Base-by-base conservation (phyloP, 2,329 filamentous ascomycete species). In the Gaeumannomyces sp. region DNA sequence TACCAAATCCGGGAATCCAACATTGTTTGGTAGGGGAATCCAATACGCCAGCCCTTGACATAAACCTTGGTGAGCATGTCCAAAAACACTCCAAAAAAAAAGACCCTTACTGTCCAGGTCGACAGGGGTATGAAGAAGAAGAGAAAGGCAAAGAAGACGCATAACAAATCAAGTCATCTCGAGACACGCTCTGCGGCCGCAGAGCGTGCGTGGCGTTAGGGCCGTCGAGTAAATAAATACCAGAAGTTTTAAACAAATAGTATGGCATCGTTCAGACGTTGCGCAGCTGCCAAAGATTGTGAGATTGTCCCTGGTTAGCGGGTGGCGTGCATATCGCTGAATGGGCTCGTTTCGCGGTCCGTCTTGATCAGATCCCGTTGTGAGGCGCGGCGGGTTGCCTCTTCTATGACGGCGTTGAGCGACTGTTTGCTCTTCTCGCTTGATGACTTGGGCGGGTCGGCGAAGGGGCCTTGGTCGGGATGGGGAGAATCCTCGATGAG, bases 261-360 rank as follows among this genome's bases (percentile, higher is more conserved):
- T 10, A 53, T 25, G 45, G 22, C 22, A 10, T 53, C 45, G 22
- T 53, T 25, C 45, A n/a, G 19, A 25, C 45, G 16, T 45, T 2
- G 38, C 14, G 4, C 16, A 25, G 45, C 11, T 22, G 22, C 45
- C n/a, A 53, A 45, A 45, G 29, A 45, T 6, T 19, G 14, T 11
- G 19, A 45, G 38, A 19, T 5, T 6, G 14, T 11, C 22, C 45
- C 22, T 25, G 7, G 10, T 53, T n/a, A n/a, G 45, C 78, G 80
- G 35, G 84, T 81, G 63, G 83, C 85, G 69, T 87, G 79, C 70
- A 85, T 82, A 68, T 87, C 85, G 27, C 83, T 80, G 70, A 87
- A 87, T 1, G 83, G 85, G 69, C 83, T 85, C 65, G 71, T 71
- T 63, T 76, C 72, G 65, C 75, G 73, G 59, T 71, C 68, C 27